A percentile compares a stretch with the other conserved stretches of the same genome.
Evolutionary conservation across 169 alveolate genomes (phyloP).

Genomic region (Eimeria brunetti): DNA sequence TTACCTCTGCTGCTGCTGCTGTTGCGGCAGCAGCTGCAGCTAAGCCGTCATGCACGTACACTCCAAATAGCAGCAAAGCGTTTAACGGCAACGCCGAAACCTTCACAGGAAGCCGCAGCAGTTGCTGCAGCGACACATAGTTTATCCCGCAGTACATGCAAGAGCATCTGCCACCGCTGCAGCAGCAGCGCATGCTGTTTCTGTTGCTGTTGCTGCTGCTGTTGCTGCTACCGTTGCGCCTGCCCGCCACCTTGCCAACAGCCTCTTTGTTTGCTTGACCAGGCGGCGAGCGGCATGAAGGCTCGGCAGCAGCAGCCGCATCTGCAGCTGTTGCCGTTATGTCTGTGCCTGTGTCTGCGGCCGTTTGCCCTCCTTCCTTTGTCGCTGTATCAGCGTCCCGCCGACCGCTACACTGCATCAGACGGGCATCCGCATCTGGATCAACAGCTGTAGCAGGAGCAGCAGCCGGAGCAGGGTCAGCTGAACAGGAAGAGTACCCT

Average conservation of each 20-base stretch:
- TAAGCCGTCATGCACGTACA: neutral
- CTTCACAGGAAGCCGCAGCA: constrained; percentile 23
- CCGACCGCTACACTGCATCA: neutral
- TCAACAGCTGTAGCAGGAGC: neutral
- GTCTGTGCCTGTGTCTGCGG: neutral
- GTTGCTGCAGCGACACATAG: constrained; percentile 22
- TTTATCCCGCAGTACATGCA: neutral
- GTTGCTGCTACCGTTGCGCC: neutral
- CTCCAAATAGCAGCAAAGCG: constrained; percentile 18
- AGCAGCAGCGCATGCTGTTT: neutral
- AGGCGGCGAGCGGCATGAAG: neutral
- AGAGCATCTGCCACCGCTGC: constrained; percentile 43
- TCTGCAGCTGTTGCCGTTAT: neutral
- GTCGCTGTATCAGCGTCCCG: neutral
- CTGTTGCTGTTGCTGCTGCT: constrained; percentile 11
- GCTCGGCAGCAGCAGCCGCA: neutral
- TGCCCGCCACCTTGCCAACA: neutral
- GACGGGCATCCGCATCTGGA: neutral
- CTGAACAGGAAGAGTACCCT: neutral
- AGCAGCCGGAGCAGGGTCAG: constrained; percentile 14
- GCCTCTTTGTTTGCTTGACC: neutral
- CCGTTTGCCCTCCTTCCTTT: neutral
- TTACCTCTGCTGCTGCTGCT: neutral
- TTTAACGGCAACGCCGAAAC: constrained; percentile 8
- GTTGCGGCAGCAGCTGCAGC: neutral